Conservation (phyloP, 345 rosid species). For the Melastoma malabathricum region DNA sequence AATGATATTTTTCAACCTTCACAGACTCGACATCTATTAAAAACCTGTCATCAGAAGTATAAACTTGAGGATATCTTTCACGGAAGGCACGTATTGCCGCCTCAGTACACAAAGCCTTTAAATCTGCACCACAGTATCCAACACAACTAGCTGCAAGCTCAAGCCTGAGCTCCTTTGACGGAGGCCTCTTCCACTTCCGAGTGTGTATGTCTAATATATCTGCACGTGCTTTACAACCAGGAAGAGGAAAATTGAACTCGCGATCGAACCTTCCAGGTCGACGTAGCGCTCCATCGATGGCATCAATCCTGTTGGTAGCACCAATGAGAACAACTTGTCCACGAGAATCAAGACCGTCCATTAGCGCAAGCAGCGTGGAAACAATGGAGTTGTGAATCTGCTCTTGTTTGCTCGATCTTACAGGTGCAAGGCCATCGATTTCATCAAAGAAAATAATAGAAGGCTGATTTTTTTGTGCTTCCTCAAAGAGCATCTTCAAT, state of each 20-base stretch:
- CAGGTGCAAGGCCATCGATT: conserved; percentile 99
- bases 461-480: conserved; percentile 97
- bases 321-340: conserved; percentile 99
- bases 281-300: conserved; percentile 98
- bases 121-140: conserved; percentile 99
- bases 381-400: conserved; percentile 99
- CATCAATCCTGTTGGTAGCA: conserved; percentile 99
- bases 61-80: conserved; percentile 97
- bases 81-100: conserved; percentile 99
- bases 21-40: conserved; percentile 89
- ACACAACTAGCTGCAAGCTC: conserved; percentile 98
- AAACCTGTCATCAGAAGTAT: conserved; percentile 92
- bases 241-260: conserved; percentile 94
- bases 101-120: conserved; percentile 94
- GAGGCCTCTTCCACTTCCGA: conserved; percentile 96
- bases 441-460: conserved; percentile 98
- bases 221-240: conserved; percentile 95
- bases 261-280: conserved; percentile 99
- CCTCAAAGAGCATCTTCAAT: conserved; percentile 90
- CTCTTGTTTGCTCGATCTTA: conserved; percentile 98
- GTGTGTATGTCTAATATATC: conserved; percentile 95
- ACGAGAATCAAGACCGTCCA: conserved; percentile 99
- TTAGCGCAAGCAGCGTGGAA: conserved; percentile 94
- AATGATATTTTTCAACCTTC: conserved; percentile 77
- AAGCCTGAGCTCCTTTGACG: conserved; percentile 59